phyloP scores from a whole-genome alignment of 2,329 filamentous ascomycete genomes.

The Apiospora rasikravindrae region DNA sequence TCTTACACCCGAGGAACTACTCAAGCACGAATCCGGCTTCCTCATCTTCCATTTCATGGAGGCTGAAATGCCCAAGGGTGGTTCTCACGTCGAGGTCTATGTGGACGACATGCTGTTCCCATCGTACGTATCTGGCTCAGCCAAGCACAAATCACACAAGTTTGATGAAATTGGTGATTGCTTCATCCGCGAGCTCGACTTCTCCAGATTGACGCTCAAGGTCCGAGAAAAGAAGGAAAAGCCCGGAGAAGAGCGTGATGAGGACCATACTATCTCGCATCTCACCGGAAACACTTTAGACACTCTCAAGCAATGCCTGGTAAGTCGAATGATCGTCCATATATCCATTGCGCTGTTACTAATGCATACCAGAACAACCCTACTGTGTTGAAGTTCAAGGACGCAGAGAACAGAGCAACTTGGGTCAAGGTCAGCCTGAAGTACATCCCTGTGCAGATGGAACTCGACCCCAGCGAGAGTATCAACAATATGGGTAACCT shows the following conservation, averaged over 20 bases:
- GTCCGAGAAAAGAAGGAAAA: constrained; percentile 81
- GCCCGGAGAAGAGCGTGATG: constrained; percentile 67
- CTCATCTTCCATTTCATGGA: constrained; percentile 95
- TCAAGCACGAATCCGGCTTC: constrained; percentile 87
- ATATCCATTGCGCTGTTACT: constrained; percentile 27
- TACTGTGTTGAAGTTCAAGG: constrained; percentile 79
- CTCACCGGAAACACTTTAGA: constrained; percentile 84
- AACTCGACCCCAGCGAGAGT: constrained; percentile 90
- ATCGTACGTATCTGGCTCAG: constrained; percentile 81
- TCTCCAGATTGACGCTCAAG: constrained; percentile 89
- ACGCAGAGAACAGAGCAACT: constrained; percentile 75
- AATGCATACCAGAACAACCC: constrained; percentile 75
- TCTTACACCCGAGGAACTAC: constrained; percentile 79
- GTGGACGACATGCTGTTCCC: constrained; percentile 96
- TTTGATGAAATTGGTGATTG: constrained; percentile 96
- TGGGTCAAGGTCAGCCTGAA: constrained; percentile 91
- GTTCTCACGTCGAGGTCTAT: constrained; percentile 82
- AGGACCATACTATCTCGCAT: constrained; percentile 79
- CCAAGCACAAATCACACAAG: constrained; percentile 69
- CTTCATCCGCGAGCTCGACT: constrained; percentile 95
- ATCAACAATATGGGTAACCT: constrained; percentile 99
- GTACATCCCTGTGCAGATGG: constrained; percentile 94
- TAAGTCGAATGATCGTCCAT: constrained; percentile 48
- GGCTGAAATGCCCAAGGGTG: constrained; percentile 77
- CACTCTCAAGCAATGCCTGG: constrained; percentile 85